A percentile compares a stretch with the other conserved stretches of the same genome.
These are phyloP conservation scores for Mychonastes homosphaera DNA, from an alignment of 139 green algal genomes.

Conservation along the genomic window DNA sequence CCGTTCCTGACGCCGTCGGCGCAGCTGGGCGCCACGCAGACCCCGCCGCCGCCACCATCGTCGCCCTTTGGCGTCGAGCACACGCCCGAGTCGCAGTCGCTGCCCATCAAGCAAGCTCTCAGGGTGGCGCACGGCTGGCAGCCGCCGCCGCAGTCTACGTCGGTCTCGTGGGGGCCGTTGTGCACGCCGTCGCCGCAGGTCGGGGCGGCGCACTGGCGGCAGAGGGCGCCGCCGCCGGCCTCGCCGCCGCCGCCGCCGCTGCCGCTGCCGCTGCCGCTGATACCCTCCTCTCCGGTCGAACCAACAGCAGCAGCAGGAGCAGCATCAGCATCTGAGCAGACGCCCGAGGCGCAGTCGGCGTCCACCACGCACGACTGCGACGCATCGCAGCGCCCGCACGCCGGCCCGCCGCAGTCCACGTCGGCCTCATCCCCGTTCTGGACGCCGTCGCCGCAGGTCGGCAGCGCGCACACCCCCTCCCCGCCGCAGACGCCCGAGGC, in stretches of 20 bases:
- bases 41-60: too few relatives aligned
- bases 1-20: background rate
- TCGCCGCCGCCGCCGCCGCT: too few relatives aligned
- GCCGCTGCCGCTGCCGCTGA: too few relatives aligned
- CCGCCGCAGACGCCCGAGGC: too few relatives aligned
- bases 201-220: background rate
- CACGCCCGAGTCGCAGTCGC: too few relatives aligned
- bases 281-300: too few relatives aligned
- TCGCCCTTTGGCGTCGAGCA: too few relatives aligned
- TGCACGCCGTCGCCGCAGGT: background rate
- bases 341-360: background rate
- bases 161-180: slow-evolving; percentile 1
- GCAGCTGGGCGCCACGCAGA: background rate
- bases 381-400: background rate
- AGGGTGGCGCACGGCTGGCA: too few relatives aligned
- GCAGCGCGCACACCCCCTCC: background rate
- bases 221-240: too few relatives aligned
- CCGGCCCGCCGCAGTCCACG: slow-evolving; percentile 1
- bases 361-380: background rate
- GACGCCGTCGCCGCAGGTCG: background rate
- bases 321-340: background rate
- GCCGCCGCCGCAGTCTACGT: too few relatives aligned
- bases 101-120: too few relatives aligned
- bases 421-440: slow-evolving; percentile 5
- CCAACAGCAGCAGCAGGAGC: too few relatives aligned